These are phyloP conservation scores for Zea luxurians DNA, from an alignment of 176 grass and related monocot genomes.

Conservation along the genomic window DNA sequence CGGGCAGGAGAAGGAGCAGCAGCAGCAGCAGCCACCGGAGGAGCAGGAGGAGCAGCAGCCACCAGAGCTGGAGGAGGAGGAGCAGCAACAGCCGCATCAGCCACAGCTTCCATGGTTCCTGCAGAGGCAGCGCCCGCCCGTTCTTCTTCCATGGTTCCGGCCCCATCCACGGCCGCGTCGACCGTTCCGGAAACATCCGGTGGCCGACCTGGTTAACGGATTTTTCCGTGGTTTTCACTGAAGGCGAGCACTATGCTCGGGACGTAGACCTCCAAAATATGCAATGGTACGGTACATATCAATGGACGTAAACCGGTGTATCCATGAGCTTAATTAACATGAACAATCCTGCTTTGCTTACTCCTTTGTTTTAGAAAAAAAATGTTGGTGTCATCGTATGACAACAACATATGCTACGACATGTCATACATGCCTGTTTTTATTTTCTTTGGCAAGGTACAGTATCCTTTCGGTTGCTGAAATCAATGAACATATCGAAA, in stretches of 20 bases:
- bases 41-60: neutral
- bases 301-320: neutral
- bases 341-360: neutral
- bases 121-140: neutral
- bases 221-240: slow-evolving; percentile 34
- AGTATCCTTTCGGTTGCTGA: neutral
- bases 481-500: neutral
- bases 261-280: neutral
- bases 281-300: neutral
- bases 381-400: neutral
- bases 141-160: neutral
- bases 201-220: slow-evolving; percentile 19
- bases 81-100: neutral
- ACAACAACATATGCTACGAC: neutral
- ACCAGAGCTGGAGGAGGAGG: neutral
- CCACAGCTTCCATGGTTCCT: neutral
- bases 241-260: neutral
- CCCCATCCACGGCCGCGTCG: neutral
- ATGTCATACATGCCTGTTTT: too few species aligned
- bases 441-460: neutral
- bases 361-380: neutral
- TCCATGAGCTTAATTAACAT: neutral
- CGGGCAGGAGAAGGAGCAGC: neutral
- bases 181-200: neutral
- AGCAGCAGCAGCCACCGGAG: neutral